Evolutionary conservation across 192 early-diverging fungal species (phyloP).

Genomic region (Umbelopsis sp.): DNA sequence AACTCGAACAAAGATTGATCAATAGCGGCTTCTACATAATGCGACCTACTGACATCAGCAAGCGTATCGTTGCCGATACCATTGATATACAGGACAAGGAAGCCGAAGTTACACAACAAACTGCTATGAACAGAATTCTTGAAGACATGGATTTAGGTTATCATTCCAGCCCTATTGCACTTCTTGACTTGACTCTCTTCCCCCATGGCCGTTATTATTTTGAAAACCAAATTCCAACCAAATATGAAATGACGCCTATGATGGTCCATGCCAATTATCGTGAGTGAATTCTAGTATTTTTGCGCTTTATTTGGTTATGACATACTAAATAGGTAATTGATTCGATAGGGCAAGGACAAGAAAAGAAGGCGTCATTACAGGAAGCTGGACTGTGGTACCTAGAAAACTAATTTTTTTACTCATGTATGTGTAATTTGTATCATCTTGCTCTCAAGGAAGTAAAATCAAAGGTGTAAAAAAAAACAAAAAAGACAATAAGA

Average conservation of each 20-base stretch:
- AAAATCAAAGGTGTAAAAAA: too few relatives aligned
- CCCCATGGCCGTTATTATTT: slow-evolving; percentile 40
- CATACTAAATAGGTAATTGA: background rate
- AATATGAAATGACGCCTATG: slow-evolving; percentile 33
- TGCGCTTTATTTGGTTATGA: background rate
- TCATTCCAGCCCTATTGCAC: slow-evolving; percentile 23
- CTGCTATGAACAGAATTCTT: slow-evolving; percentile 35
- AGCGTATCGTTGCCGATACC: slow-evolving; percentile 32
- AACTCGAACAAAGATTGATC: slow-evolving; percentile 32
- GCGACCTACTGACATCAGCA: slow-evolving; percentile 31
- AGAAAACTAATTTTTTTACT: background rate
- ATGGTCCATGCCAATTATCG: slow-evolving; percentile 45
- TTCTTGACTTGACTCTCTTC: slow-evolving; percentile 38
- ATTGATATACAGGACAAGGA: slow-evolving; percentile 35
- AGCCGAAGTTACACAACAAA: slow-evolving; percentile 36
- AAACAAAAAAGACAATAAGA: too few relatives aligned
- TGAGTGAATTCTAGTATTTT: background rate
- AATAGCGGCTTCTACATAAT: slow-evolving; percentile 42
- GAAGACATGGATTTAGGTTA: slow-evolving; percentile 28
- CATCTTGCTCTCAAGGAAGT: too few relatives aligned
- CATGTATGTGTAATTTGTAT: too few relatives aligned
- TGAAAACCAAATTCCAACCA: slow-evolving; percentile 30
- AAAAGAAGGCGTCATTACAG: slow-evolving; percentile 31
- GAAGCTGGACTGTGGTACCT: slow-evolving; percentile 43
- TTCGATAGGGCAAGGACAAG: slow-evolving; percentile 18